Conservation (phyloP, 208 protist species). For the Zelonia costaricensis region DNA sequence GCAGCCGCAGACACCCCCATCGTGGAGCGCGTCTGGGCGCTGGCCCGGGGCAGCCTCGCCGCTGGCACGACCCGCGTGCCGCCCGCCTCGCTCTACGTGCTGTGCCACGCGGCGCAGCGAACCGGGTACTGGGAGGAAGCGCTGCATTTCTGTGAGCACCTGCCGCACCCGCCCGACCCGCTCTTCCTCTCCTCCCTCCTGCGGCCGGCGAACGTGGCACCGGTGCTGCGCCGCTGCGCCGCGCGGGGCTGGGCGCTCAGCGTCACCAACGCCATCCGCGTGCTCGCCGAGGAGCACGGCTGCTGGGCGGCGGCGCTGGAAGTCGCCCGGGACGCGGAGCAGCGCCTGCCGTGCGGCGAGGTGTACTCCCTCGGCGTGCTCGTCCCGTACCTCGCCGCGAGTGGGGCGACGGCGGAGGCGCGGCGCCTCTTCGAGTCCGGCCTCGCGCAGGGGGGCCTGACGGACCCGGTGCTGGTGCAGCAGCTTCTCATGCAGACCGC, state of each 20-base stretch:
- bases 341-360: slow-evolving; percentile 57
- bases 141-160: slow-evolving; percentile 51
- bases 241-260: slow-evolving; percentile 50
- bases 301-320: slow-evolving; percentile 64
- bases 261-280: slow-evolving; percentile 65
- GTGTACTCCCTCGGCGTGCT: slow-evolving; percentile 76
- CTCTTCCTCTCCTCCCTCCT: slow-evolving; percentile 81
- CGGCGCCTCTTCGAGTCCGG: slow-evolving; percentile 54
- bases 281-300: slow-evolving; percentile 65
- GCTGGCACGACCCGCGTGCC: slow-evolving; percentile 54
- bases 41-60: slow-evolving; percentile 46
- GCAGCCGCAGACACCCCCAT: slow-evolving; percentile 14
- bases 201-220: slow-evolving; percentile 43
- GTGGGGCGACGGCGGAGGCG: slow-evolving; percentile 52
- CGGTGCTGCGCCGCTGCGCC: slow-evolving; percentile 43
- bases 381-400: slow-evolving; percentile 73
- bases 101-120: slow-evolving; percentile 81
- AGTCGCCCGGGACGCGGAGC: slow-evolving; percentile 67
- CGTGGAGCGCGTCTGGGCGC: slow-evolving; percentile 40
- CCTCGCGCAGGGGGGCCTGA: slow-evolving; percentile 69
- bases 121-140: slow-evolving; percentile 71
- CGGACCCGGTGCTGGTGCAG: slow-evolving; percentile 53
- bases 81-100: slow-evolving; percentile 62
- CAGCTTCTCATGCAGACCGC: slow-evolving; percentile 66
- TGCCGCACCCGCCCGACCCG: slow-evolving; percentile 54